Percentiles rank a stretch among this genome's conserved stretches.
Conservation (phyloP, 768 basidiomycete species). For the Hortiboletus flavorubellus region DNA sequence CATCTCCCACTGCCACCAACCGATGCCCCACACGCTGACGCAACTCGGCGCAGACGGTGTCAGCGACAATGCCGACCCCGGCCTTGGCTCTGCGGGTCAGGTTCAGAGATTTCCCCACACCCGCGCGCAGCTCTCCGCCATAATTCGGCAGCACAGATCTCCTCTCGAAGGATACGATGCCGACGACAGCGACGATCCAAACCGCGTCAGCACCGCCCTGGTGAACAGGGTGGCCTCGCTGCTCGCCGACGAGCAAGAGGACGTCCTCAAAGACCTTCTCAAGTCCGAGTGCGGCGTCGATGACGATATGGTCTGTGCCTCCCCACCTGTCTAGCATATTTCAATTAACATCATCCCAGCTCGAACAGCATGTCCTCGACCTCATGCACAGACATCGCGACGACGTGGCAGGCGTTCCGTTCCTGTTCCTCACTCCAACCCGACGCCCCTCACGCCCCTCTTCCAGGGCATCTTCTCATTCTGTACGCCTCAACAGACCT, state of each 20-base stretch:
- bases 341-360: constrained; percentile 37
- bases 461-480: constrained; percentile 72
- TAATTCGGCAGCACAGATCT: constrained; percentile 70
- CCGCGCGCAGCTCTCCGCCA: constrained; percentile 71
- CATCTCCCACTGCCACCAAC: constrained; percentile 16
- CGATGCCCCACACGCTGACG: constrained; percentile 26
- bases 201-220: constrained; percentile 54
- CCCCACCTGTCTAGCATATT: constrained; percentile 15
- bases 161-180: constrained; percentile 50
- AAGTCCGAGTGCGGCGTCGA: constrained; percentile 68
- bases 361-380: constrained; percentile 88
- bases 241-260: constrained; percentile 82
- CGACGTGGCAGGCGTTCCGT: constrained; percentile 78
- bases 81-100: constrained; percentile 14
- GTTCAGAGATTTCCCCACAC: constrained; percentile 71
- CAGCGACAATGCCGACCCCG: constrained; percentile 22
- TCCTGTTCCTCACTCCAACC: constrained; percentile 77
- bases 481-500: constrained; percentile 64
- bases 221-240: constrained; percentile 70
- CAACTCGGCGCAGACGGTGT: constrained; percentile 16
- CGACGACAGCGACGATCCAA: constrained; percentile 55
- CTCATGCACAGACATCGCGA: constrained; percentile 95
- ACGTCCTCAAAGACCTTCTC: constrained; percentile 74
- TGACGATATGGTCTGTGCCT: constrained; percentile 57
- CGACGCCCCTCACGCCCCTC: constrained; percentile 79